Conservation (phyloP, 2,329 filamentous ascomycete species). For the Balansia obtecta region DNA sequence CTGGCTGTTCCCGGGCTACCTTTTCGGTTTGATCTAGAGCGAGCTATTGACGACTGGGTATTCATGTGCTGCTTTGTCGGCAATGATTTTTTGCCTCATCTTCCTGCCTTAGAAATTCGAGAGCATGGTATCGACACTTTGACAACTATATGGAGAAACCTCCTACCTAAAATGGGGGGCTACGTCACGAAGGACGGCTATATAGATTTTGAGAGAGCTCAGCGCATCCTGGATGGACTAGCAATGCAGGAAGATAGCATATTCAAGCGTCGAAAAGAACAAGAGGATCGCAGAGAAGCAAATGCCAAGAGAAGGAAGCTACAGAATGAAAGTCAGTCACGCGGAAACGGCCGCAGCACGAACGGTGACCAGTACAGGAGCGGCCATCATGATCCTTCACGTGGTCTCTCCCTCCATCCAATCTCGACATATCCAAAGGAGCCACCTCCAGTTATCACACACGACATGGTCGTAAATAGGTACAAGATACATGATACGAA, state of each 20-base stretch:
- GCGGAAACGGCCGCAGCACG: neutral
- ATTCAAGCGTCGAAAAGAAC: slow-evolving; percentile 76
- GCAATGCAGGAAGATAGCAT: slow-evolving; percentile 91
- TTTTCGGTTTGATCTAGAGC: slow-evolving; percentile 86
- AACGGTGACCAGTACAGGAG: slow-evolving; percentile 12
- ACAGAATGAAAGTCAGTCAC: slow-evolving; percentile 40
- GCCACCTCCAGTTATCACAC: slow-evolving; percentile 51
- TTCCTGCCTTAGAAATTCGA: slow-evolving; percentile 93
- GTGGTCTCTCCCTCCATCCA: slow-evolving; percentile 21
- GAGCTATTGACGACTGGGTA: slow-evolving; percentile 94
- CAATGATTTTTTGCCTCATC: slow-evolving; percentile 94
- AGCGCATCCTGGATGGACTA: slow-evolving; percentile 76
- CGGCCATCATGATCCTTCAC: slow-evolving; percentile 22
- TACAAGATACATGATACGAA: slow-evolving; percentile 55
- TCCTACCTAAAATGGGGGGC: slow-evolving; percentile 80
- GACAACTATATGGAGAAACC: slow-evolving; percentile 94
- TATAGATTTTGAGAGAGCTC: slow-evolving; percentile 75
- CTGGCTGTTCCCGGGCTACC: slow-evolving; percentile 70
- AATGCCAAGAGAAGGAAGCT: slow-evolving; percentile 67
- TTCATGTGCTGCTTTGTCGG: slow-evolving; percentile 99
- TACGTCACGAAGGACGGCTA: slow-evolving; percentile 93
- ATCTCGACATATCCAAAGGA: slow-evolving; percentile 41
- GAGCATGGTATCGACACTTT: slow-evolving; percentile 95
- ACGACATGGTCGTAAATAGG: slow-evolving; percentile 79
- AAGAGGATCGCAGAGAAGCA: slow-evolving; percentile 72